phyloP scores from a whole-genome alignment of 805 yeast species.

The Ogataea pini region DNA sequence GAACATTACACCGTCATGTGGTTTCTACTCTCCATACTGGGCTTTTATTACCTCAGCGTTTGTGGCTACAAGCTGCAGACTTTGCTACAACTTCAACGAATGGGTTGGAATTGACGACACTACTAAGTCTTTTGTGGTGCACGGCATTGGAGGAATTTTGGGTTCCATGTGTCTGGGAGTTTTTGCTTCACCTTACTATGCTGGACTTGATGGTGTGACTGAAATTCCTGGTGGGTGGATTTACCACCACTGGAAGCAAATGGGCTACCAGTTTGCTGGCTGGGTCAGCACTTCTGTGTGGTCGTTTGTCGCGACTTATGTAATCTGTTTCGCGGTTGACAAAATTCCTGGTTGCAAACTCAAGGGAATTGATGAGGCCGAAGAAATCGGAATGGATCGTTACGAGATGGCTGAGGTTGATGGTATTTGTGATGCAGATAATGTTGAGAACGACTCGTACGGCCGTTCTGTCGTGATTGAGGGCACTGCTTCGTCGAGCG shows the following conservation, averaged over 20 bases:
- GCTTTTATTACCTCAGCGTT: conserved; percentile 44
- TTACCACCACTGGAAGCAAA: conserved; percentile 44
- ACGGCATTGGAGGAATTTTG: conserved; percentile 50
- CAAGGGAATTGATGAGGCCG: conserved; percentile 47
- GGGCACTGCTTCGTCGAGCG: conserved; percentile 21
- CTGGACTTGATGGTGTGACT: conserved; percentile 45
- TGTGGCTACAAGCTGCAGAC: conserved; percentile 41
- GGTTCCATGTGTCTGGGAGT: conserved; percentile 46
- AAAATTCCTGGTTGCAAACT: conserved; percentile 51
- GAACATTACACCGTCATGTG: conserved; percentile 49
- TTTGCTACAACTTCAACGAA: conserved; percentile 37
- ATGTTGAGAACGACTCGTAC: conserved; percentile 10
- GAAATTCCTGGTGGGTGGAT: conserved; percentile 50
- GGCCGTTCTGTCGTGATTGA: conserved; percentile 11
- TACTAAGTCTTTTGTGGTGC: conserved; percentile 45
- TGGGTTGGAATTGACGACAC: conserved; percentile 48
- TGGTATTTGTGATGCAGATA: conserved; percentile 25
- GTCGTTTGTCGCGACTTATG: conserved; percentile 45
- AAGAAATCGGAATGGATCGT: conserved; percentile 52
- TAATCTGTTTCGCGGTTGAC: conserved; percentile 48
- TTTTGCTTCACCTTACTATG: conserved; percentile 45
- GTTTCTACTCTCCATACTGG: conserved; percentile 47
- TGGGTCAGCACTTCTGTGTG: conserved; percentile 44
- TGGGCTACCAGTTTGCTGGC: conserved; percentile 49
- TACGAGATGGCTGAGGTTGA: conserved; percentile 53